Conservation (phyloP, 2,329 filamentous ascomycete genomes). For the Penicillium sclerotiorum region DNA sequence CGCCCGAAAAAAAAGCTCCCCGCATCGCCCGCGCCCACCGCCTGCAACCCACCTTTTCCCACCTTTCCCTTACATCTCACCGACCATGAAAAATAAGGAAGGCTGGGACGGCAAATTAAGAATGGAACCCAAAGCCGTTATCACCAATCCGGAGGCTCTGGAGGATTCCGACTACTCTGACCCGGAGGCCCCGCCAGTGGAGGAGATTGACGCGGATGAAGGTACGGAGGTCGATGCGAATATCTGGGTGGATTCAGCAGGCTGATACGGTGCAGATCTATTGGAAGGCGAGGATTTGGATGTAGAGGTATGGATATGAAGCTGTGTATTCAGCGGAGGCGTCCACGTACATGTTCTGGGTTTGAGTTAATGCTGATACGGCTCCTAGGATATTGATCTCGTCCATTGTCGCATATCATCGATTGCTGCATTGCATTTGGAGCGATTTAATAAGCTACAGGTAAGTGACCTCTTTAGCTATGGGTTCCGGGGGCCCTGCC, state of each 20-base stretch:
- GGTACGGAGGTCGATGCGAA: constrained; percentile 50
- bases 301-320: constrained; percentile 47
- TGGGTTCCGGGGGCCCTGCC: neutral
- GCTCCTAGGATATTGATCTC: constrained; percentile 75
- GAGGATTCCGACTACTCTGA: constrained; percentile 86
- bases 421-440: constrained; percentile 75
- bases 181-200: constrained; percentile 65
- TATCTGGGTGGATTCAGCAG: neutral
- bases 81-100: constrained; percentile 45
- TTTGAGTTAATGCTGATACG: neutral
- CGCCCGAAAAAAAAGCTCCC: constrained; percentile 20
- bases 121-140: constrained; percentile 67
- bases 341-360: neutral
- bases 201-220: constrained; percentile 80
- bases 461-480: constrained; percentile 41
- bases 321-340: neutral
- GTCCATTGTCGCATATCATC: constrained; percentile 84
- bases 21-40: constrained; percentile 24
- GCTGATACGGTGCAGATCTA: constrained; percentile 49
- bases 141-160: constrained; percentile 78
- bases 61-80: constrained; percentile 3
- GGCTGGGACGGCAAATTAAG: constrained; percentile 52
- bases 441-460: constrained; percentile 75
- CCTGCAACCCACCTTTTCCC: constrained; percentile 11
- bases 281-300: constrained; percentile 61